phyloP scores from a whole-genome alignment of 2,329 filamentous ascomycete species.

The Elsinoe batatas region DNA sequence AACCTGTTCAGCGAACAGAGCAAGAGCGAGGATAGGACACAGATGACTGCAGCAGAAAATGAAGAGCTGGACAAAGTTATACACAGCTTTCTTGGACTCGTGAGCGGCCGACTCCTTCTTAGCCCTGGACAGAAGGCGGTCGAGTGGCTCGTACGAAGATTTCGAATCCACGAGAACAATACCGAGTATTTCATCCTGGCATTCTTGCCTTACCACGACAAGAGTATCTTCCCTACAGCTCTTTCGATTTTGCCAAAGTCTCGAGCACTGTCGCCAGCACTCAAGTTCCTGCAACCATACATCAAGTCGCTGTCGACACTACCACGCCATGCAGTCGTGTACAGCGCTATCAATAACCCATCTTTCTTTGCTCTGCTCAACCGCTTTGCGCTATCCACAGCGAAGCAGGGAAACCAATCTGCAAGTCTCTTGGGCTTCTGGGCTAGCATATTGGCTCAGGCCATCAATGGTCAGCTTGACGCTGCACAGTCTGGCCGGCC shows the following conservation, averaged over 20 bases:
- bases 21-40: slow-evolving; percentile 73
- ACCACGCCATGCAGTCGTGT: slow-evolving; percentile 71
- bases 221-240: slow-evolving; percentile 73
- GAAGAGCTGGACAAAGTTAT: slow-evolving; percentile 66
- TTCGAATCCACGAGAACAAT: slow-evolving; percentile 90
- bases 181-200: slow-evolving; percentile 67
- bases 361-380: slow-evolving; percentile 69
- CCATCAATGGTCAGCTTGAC: slow-evolving; percentile 73
- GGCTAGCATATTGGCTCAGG: slow-evolving; percentile 79
- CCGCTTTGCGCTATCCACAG: slow-evolving; percentile 64
- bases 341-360: slow-evolving; percentile 69
- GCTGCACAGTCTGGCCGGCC: slow-evolving; percentile 63
- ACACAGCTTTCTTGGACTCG: slow-evolving; percentile 72
- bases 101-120: slow-evolving; percentile 65
- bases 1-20: slow-evolving; percentile 92
- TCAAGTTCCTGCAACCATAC: slow-evolving; percentile 81
- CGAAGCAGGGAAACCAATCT: slow-evolving; percentile 62
- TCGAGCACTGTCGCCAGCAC: slow-evolving; percentile 53
- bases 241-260: slow-evolving; percentile 75
- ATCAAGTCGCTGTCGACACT: slow-evolving; percentile 65
- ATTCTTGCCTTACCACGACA: slow-evolving; percentile 86
- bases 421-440: slow-evolving; percentile 77
- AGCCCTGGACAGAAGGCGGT: slow-evolving; percentile 83
- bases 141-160: slow-evolving; percentile 89
- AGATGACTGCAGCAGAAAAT: slow-evolving; percentile 76